Evolutionary conservation across 1,284 basidiomycete species (phyloP).

Genomic region (Cryptococcus wingfieldii): DNA sequence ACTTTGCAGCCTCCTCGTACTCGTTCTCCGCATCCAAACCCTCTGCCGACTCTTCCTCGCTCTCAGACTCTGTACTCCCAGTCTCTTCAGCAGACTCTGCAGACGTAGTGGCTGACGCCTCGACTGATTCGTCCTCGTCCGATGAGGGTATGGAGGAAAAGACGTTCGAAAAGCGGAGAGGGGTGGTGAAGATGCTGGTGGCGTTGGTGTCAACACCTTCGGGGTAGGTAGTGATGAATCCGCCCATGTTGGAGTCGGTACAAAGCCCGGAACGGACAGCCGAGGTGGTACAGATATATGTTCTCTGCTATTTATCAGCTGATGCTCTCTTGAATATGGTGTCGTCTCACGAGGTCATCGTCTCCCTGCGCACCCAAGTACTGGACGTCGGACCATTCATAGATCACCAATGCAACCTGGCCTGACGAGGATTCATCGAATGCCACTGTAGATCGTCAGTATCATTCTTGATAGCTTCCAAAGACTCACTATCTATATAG

Average conservation of each 20-base stretch:
- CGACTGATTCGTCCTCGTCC: neutral
- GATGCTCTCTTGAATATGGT: too few relatives aligned
- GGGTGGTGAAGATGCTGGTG: slow-evolving; percentile 55
- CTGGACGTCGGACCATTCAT: slow-evolving; percentile 84
- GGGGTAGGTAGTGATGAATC: slow-evolving; percentile 75
- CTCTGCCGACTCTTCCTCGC: slow-evolving; percentile 13
- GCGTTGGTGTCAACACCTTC: slow-evolving; percentile 58
- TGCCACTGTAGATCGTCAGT: slow-evolving; percentile 56
- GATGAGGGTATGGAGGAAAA: slow-evolving; percentile 13
- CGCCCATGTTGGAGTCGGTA: slow-evolving; percentile 63
- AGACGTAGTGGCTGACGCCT: too few relatives aligned
- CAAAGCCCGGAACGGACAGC: slow-evolving; percentile 67
- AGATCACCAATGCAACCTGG: slow-evolving; percentile 89
- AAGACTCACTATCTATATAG: neutral
- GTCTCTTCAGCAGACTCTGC: too few relatives aligned
- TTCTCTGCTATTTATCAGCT: slow-evolving; percentile 59
- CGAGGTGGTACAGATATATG: slow-evolving; percentile 67
- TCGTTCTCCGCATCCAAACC: neutral
- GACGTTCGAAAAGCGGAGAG: slow-evolving; percentile 39
- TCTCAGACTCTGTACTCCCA: neutral
- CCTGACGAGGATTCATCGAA: slow-evolving; percentile 75
- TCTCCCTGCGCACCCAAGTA: slow-evolving; percentile 65
- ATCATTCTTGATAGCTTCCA: neutral
- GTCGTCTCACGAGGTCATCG: neutral
- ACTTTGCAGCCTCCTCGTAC: slow-evolving; percentile 3